Evolutionary conservation across 2,329 filamentous ascomycete genomes (phyloP), one percentile per base, ranked within the genome.

Genomic region (Dendrostoma leiphaemia): DNA sequence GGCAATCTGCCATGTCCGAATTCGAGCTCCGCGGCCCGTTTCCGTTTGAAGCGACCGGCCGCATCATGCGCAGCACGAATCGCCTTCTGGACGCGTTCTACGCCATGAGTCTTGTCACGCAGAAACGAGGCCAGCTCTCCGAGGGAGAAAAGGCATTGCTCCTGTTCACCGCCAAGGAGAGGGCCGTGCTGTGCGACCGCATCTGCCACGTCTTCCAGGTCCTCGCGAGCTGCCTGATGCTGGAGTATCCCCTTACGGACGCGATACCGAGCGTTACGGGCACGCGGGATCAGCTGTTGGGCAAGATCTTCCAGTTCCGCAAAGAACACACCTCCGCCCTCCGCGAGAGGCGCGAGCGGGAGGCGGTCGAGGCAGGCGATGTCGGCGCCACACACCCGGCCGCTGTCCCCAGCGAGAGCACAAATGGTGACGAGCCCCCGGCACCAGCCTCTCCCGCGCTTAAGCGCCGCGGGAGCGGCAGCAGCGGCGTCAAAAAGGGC

Each of bases 71-170:
- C 21, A 87, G 87, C 9, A 96, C 92, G 1, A 86, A 88, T 59
- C 85, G 88, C 49, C 90, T 97, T 71, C 83, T 97, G 4, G 92
- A 97, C 70, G 88, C 90, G 34, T 97, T 99, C 69, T 92, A 97
- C 66, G 91, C 92, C 48, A 96, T 99, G 90, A 95, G 93, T 59
- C 83, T 97, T 10, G 86, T 97, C 59, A 91, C 96, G 34, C 81
- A 89, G 65, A 93, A 92, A 64, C 89, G 93, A 56, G 76, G 86
- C 10, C 81, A 82, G 34, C 82, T 90, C 1, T 91, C 86, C 3
- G 82, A 87, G 24, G 92, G 93, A 4, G 93, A 97, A 72, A 84
- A 87, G 53, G 86, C 88, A 8, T 80, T 97, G 34, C 75, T 99
- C 34, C 80, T 83, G 59, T 91, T 89, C 67, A 97, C 94, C 1